Base-by-base conservation (phyloP, 352 stramenopile genomes). In the Phytophthora podocarpi region DNA sequence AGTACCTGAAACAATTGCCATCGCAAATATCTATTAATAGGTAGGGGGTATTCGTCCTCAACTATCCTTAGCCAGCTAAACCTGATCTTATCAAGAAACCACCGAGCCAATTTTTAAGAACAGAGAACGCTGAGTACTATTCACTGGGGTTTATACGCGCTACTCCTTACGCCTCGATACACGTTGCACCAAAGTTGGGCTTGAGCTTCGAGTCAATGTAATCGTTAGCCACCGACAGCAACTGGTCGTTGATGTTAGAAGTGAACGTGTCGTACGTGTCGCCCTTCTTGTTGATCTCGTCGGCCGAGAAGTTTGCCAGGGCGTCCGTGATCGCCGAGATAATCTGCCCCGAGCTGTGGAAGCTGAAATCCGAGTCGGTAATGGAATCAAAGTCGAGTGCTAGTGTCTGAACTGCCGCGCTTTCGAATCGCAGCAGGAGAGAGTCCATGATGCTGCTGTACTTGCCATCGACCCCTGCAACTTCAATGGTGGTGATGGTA, bases 231-330 rank as follows among this genome's bases (percentile, higher is more conserved):
- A 83, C 61, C 13, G 72, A 80, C 28, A 76, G 70, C 58, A 67
- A 50, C 21, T 85, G 57, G 34, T 64, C 65, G 54, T 78, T 58
- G n/a, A 72, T 46, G 24, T 65, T 51, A 10, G 59, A 51, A 23
- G 77, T 76, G 42, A 80, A 67, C 12, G 54, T 71, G 23, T 82
- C 72, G 69, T 86, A 86, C 23, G 71, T 47, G 46, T 74, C 57
- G 41, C 74, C 72, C 63, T 85, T 86, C 67, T 85, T 78, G 74
- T 89, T 89, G 50, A 86, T 50, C 41, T 78, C 49, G 13, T 69
- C 54, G 11, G 70, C 69, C 30, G 67, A 76, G 50, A 85, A 85
- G 35, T 61, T 43, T 16, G 74, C 59, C 28, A 86, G 51, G 43
- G 59, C 57, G 57, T 85, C 69, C 21, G 69, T 74, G 24, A 88